A percentile compares a stretch with the other conserved stretches of the same genome.
phyloP scores from a whole-genome alignment of 306 rosid species.

The Aeschynomene evenia region DNA sequence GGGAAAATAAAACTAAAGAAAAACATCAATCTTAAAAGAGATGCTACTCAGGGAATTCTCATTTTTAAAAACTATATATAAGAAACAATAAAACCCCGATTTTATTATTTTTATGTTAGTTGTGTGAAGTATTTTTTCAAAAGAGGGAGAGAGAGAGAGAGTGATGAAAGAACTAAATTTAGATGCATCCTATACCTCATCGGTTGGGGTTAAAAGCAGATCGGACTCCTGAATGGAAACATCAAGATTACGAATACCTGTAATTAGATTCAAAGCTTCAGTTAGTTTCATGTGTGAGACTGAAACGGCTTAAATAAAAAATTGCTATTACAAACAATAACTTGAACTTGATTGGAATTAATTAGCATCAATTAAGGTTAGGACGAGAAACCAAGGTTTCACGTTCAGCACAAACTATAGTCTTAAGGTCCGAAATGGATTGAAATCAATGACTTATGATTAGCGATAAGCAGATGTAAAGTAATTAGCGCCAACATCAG shows the following conservation, averaged over 20 bases:
- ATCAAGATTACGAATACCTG: conserved; percentile 63
- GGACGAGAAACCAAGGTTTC: conserved; percentile 22
- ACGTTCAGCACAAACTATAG: conserved; percentile 13
- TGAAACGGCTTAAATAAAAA: background rate
- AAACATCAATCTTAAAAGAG: background rate
- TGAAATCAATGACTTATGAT: background rate
- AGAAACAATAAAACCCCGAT: background rate
- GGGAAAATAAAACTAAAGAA: background rate
- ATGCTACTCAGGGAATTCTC: background rate
- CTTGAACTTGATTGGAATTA: background rate
- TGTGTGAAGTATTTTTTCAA: background rate
- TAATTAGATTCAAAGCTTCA: conserved; percentile 22
- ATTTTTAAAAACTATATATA: background rate
- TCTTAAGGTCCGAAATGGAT: background rate
- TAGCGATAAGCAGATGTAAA: background rate
- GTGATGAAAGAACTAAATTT: background rate
- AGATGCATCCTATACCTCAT: conserved; percentile 56
- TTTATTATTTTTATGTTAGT: background rate
- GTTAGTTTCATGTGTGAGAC: conserved; percentile 1
- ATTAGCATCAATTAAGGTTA: background rate
- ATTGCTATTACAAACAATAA: conserved; percentile 11
- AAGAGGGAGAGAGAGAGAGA: too few relatives aligned
- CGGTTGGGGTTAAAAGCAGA: conserved; percentile 62
- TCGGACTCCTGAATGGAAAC: conserved; percentile 68
- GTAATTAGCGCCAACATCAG: background rate